phyloP scores from a whole-genome alignment of 1,139 yeast genomes.

The Wickerhamomyces sp. region DNA sequence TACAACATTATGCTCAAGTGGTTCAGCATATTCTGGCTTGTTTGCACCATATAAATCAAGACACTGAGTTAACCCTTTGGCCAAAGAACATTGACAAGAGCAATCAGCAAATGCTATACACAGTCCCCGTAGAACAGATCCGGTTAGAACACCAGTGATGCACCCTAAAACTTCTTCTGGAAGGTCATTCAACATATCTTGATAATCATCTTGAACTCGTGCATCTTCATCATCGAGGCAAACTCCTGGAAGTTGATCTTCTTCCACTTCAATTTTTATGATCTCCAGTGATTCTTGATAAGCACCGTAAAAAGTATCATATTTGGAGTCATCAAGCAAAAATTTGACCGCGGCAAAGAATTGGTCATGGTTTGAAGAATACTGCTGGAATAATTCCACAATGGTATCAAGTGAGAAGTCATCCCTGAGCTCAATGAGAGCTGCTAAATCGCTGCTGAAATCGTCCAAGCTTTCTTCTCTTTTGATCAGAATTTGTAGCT shows the following conservation, averaged over 20 bases:
- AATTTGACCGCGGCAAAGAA: conserved; percentile 8
- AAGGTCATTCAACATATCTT: too few species aligned
- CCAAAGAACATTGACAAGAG: conserved; percentile 8
- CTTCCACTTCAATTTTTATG: not conserved
- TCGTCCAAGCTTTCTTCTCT: too few species aligned
- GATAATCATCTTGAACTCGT: not conserved
- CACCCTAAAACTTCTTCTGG: conserved; percentile 3
- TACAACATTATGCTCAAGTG: too few species aligned
- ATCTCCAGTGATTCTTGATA: conserved; percentile 9
- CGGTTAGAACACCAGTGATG: conserved; percentile 1
- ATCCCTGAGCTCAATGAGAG: not conserved
- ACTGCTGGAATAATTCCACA: conserved; percentile 10
- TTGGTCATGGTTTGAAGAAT: conserved; percentile 4
- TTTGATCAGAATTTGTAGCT: too few species aligned
- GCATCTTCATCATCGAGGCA: conserved; percentile 9
- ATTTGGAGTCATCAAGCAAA: conserved; percentile 4
- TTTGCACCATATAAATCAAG: too few species aligned
- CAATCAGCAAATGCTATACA: conserved; percentile 10
- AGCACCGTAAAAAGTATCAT: conserved; percentile 8
- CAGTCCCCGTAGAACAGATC: not conserved
- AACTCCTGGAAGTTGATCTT: not conserved
- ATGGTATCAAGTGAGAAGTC: conserved; percentile 11
- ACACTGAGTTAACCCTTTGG: conserved; percentile 1
- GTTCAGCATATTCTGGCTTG: not conserved
- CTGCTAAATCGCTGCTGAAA: too few species aligned